Evolutionary conservation across 148 eudicot genomes (phyloP).

Genomic region (Pouteria glomerata): DNA sequence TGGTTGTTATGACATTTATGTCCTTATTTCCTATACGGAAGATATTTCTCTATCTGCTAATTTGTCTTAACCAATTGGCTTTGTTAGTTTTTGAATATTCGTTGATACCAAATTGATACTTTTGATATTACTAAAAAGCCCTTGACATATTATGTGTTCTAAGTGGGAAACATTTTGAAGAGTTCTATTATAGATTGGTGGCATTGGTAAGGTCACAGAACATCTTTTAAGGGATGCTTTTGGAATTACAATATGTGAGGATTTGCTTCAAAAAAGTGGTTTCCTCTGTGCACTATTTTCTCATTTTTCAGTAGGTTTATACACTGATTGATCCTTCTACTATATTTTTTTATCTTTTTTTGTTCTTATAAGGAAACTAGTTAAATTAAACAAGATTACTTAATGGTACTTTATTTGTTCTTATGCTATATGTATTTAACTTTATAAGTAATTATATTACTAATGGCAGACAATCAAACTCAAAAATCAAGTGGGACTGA

Average conservation of each 20-base stretch:
- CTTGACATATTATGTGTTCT: background rate
- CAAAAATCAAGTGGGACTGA: no score
- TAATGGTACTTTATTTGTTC: no score
- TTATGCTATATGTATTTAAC: no score
- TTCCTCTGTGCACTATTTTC: slow-evolving; percentile 82
- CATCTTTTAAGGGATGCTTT: slow-evolving; percentile 67
- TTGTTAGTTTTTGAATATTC: background rate
- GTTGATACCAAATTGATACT: no score
- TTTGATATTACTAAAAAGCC: background rate
- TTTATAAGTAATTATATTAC: no score
- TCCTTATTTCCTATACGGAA: slow-evolving; percentile 94
- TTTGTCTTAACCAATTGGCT: background rate
- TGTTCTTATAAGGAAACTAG: no score
- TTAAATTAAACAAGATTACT: no score
- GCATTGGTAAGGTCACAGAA: slow-evolving; percentile 97
- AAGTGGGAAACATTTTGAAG: slow-evolving; percentile 5
- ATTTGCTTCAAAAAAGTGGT: slow-evolving; percentile 73
- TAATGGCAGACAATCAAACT: no score
- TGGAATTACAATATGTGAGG: slow-evolving; percentile 78
- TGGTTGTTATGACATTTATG: slow-evolving; percentile 87
- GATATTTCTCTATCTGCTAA: no score
- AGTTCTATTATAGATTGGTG: slow-evolving; percentile 67
- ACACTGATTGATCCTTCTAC: background rate
- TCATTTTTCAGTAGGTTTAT: slow-evolving; percentile 74
- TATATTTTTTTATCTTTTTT: background rate